Evolutionary conservation across 225 moss, liverwort and hornwort genomes (phyloP).

Genomic region (Ulota crispa): DNA sequence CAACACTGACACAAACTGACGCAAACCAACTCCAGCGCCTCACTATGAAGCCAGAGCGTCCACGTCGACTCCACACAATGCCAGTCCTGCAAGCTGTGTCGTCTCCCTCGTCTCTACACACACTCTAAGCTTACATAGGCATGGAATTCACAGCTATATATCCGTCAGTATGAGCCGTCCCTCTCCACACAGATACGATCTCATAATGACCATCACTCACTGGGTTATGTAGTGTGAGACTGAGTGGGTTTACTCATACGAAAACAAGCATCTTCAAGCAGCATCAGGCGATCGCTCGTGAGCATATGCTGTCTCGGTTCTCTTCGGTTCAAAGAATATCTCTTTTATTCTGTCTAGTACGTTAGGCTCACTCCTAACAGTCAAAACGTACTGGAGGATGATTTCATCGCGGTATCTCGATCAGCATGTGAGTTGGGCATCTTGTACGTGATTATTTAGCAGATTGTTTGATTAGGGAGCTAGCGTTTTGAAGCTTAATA

Average conservation of each 20-base stretch:
- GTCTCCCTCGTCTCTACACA: not conserved
- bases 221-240: not conserved
- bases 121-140: not conserved
- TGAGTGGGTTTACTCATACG: not conserved
- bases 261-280: conserved; percentile 14
- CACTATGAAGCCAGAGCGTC: not conserved
- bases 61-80: not conserved
- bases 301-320: conserved; percentile 8
- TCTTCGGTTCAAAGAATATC: conserved; percentile 12
- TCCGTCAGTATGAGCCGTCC: not conserved
- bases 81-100: not conserved
- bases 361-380: not conserved
- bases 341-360: not conserved
- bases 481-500: not conserved
- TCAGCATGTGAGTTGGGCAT: not conserved
- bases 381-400: not conserved
- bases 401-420: not conserved
- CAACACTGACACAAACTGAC: not conserved
- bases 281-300: conserved; percentile 2
- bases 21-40: not conserved
- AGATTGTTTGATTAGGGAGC: not conserved
- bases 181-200: not conserved
- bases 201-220: not conserved
- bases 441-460: not conserved
- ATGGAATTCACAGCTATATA: conserved; percentile 13